These are phyloP conservation scores for Leishmania arabica DNA, from an alignment of 208 protist species.

Conservation along the genomic window DNA sequence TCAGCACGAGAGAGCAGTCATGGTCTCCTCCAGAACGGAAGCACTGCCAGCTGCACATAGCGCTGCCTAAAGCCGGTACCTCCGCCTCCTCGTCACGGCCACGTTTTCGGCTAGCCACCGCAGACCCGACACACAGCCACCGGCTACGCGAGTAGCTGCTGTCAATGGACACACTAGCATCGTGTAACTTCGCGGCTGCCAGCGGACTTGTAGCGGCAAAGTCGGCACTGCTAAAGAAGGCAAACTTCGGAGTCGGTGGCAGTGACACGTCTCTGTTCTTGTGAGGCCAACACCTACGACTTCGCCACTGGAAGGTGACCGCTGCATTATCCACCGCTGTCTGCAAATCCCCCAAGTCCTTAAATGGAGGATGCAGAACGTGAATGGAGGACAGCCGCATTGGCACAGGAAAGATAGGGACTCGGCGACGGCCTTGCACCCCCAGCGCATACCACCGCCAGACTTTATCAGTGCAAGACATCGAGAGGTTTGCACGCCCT, in stretches of 20 bases:
- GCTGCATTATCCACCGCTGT: background rate
- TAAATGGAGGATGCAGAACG: slow-evolving; percentile 9
- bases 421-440: slow-evolving; percentile 61
- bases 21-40: background rate
- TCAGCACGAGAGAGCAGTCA: slow-evolving; percentile 38
- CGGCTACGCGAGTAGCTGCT: slow-evolving; percentile 38
- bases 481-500: slow-evolving; percentile 72
- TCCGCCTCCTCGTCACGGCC: slow-evolving; percentile 1
- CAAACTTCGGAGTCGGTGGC: background rate
- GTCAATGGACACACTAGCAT: background rate
- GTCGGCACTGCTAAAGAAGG: slow-evolving; percentile 6
- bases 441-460: slow-evolving; percentile 77
- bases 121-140: slow-evolving; percentile 19
- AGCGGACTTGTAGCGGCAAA: background rate
- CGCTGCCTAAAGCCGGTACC: background rate
- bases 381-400: slow-evolving; percentile 48
- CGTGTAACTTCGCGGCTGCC: background rate
- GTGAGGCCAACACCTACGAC: background rate
- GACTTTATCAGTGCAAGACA: slow-evolving; percentile 93
- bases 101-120: background rate
- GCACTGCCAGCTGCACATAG: background rate
- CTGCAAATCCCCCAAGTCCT: background rate
- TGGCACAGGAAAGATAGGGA: slow-evolving; percentile 38
- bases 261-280: background rate
- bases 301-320: slow-evolving; percentile 21